phyloP scores from a whole-genome alignment of 192 early-diverging fungal species.

The Backusella parvicylindrica region DNA sequence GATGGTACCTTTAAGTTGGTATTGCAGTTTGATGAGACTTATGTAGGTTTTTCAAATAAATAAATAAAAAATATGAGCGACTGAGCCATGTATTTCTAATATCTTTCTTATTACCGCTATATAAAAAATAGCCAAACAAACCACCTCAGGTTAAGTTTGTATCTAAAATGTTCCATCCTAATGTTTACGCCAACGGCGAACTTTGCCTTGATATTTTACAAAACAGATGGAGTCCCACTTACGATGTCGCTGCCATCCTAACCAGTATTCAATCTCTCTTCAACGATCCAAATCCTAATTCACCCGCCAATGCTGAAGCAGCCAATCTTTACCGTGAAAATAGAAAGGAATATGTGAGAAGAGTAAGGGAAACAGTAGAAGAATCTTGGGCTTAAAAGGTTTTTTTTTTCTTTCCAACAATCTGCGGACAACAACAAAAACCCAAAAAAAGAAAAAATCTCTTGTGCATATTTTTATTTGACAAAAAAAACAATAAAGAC shows the following conservation, averaged over 20 bases:
- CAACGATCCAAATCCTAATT: slow-evolving; percentile 96
- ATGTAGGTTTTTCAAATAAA: slow-evolving; percentile 39
- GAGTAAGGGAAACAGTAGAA: slow-evolving; percentile 91
- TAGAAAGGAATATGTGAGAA: slow-evolving; percentile 87
- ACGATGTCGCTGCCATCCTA: slow-evolving; percentile 90
- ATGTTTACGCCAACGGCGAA: slow-evolving; percentile 96
- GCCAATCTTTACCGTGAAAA: slow-evolving; percentile 91
- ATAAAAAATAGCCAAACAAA: slow-evolving; percentile 72
- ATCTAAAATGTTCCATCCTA: slow-evolving; percentile 97
- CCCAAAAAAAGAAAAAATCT: not conserved
- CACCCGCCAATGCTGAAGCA: slow-evolving; percentile 95
- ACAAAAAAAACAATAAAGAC: not conserved
- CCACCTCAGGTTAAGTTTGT: slow-evolving; percentile 94
- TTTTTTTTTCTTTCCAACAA: not conserved
- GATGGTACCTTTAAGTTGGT: slow-evolving; percentile 95
- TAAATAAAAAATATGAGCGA: not conserved
- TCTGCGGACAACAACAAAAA: not conserved
- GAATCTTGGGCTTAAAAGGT: slow-evolving; percentile 69
- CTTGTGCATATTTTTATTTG: not conserved
- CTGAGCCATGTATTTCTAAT: no score
- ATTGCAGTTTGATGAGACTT: slow-evolving; percentile 94
- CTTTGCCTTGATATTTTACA: slow-evolving; percentile 98
- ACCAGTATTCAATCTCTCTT: slow-evolving; percentile 94
- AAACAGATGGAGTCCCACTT: slow-evolving; percentile 97
- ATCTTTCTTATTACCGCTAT: not conserved